Conservation (phyloP, 441 rosid species). For the Erysimum pusillum region DNA sequence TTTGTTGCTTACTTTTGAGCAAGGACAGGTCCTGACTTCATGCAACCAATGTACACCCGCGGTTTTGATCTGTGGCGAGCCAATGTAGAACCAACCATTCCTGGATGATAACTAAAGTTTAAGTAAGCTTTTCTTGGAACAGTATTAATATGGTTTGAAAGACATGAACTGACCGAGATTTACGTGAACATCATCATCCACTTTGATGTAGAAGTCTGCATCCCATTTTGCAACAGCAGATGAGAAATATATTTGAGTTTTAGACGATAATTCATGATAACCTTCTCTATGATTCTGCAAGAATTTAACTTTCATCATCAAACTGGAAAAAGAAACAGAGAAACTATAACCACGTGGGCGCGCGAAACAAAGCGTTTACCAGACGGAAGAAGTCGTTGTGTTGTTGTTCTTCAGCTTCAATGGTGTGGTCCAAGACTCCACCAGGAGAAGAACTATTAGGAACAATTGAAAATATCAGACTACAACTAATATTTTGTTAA, state of each 20-base stretch:
- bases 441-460: conserved; percentile 76
- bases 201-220: conserved; percentile 94
- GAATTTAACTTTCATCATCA: neutral
- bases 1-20: conserved; percentile 75
- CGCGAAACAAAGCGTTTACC: conserved; percentile 52
- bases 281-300: conserved; percentile 95
- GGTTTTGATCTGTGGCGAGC: conserved; percentile 85
- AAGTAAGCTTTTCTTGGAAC: conserved; percentile 11
- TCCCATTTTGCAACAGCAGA: conserved; percentile 91
- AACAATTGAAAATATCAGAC: conserved; percentile 9
- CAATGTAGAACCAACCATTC: conserved; percentile 90
- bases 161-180: conserved; percentile 77
- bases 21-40: conserved; percentile 96
- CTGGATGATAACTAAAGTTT: conserved; percentile 49
- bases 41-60: conserved; percentile 88
- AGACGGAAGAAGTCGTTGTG: conserved; percentile 83
- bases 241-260: conserved; percentile 84
- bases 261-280: conserved; percentile 81
- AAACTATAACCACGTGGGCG: neutral
- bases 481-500: neutral
- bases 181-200: conserved; percentile 90
- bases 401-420: conserved; percentile 85
- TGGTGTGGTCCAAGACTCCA: conserved; percentile 83
- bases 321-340: neutral
- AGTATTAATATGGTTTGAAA: conserved; percentile 9